phyloP scores from a whole-genome alignment of 441 rosid species.

The Flueggea neowawraea region DNA sequence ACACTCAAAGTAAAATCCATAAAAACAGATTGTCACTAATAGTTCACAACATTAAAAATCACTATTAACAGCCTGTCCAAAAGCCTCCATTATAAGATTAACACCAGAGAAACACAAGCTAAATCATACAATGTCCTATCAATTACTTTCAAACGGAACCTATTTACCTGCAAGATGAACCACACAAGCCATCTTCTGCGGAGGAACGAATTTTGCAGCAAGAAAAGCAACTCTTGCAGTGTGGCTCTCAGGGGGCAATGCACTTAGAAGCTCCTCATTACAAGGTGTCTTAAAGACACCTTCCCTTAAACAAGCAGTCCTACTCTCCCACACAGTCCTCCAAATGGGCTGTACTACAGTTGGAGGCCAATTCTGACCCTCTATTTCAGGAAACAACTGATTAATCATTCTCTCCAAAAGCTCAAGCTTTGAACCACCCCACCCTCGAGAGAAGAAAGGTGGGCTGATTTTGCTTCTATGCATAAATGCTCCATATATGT shows the following conservation, averaged over 20 bases:
- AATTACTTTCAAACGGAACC: neutral
- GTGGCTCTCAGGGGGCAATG: conserved; percentile 89
- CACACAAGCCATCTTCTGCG: conserved; percentile 91
- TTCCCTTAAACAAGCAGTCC: conserved; percentile 71
- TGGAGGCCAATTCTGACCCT: conserved; percentile 78
- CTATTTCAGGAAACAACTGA: conserved; percentile 66
- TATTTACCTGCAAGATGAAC: conserved; percentile 95
- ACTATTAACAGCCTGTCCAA: neutral
- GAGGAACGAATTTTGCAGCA: conserved; percentile 63
- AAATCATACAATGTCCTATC: neutral
- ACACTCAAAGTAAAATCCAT: too few species aligned
- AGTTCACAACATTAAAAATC: too few species aligned
- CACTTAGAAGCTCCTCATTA: conserved; percentile 67
- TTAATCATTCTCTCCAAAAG: conserved; percentile 75
- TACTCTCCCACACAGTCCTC: conserved; percentile 90
- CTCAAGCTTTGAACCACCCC: conserved; percentile 92
- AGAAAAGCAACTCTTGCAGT: conserved; percentile 90
- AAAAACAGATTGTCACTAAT: too few species aligned
- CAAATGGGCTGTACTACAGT: conserved; percentile 63
- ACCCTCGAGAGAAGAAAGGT: conserved; percentile 89
- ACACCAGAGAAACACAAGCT: neutral
- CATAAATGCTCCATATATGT: conserved; percentile 89
- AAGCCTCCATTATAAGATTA: neutral
- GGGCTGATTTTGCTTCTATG: conserved; percentile 77
- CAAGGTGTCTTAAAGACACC: conserved; percentile 88